These are phyloP conservation scores for Fusarium albosuccineum DNA, from an alignment of 2,329 filamentous ascomycete genomes.

Conservation along the genomic window DNA sequence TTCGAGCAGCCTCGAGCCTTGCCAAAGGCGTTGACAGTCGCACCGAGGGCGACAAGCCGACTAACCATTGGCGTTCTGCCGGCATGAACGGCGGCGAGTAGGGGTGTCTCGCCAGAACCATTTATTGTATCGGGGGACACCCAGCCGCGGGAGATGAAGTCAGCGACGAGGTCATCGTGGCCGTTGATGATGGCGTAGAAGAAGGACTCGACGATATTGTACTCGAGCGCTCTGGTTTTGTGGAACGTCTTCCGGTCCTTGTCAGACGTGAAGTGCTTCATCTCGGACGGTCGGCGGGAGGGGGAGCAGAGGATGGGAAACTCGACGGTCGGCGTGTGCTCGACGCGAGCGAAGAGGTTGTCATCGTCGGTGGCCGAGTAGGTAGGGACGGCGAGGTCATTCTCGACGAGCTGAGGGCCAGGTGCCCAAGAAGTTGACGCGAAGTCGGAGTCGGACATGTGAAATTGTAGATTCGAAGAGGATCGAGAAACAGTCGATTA, in stretches of 20 bases:
- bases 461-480: background rate
- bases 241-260: conserved; percentile 3
- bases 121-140: conserved; percentile 55
- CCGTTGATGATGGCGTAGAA: conserved; percentile 46
- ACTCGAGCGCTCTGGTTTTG: conserved; percentile 33
- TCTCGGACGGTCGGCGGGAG: background rate
- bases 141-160: conserved; percentile 51
- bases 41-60: conserved; percentile 52
- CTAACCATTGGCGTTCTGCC: conserved; percentile 51
- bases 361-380: conserved; percentile 38
- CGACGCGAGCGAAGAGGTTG: conserved; percentile 37
- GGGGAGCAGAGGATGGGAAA: conserved; percentile 40
- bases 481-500: background rate
- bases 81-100: conserved; percentile 52
- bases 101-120: conserved; percentile 49
- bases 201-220: conserved; percentile 49
- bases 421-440: no score
- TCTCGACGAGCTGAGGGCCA: background rate
- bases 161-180: conserved; percentile 46
- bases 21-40: conserved; percentile 50
- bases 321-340: conserved; percentile 28
- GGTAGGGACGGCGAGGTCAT: conserved; percentile 25
- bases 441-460: no score
- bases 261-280: background rate
- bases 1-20: background rate